Evolutionary conservation across 2,329 filamentous ascomycete species (phyloP).

Genomic region (Alternaria atra): DNA sequence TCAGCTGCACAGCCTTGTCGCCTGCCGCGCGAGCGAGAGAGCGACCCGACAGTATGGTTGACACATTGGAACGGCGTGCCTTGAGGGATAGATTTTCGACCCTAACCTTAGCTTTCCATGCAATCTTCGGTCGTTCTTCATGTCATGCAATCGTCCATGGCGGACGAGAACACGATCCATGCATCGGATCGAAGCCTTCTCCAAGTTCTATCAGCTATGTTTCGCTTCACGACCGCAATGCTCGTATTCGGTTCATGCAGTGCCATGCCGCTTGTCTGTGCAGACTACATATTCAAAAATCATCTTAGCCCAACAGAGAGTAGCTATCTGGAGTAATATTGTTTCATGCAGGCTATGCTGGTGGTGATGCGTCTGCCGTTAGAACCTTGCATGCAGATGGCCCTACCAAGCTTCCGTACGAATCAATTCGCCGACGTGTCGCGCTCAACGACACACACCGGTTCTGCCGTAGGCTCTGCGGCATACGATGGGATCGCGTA

Average conservation of each 20-base stretch:
- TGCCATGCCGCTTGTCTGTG: slow-evolving; percentile 22
- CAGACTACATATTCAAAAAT: slow-evolving; percentile 21
- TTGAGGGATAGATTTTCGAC: neutral
- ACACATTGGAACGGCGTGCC: neutral
- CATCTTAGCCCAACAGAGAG: slow-evolving; percentile 19
- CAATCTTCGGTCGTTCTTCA: slow-evolving; percentile 6
- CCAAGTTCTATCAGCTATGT: slow-evolving; percentile 10
- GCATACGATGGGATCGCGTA: slow-evolving; percentile 28
- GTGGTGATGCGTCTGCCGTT: slow-evolving; percentile 43
- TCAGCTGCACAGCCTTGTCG: slow-evolving; percentile 19
- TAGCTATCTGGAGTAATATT: slow-evolving; percentile 34
- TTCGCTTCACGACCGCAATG: slow-evolving; percentile 12
- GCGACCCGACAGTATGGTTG: slow-evolving; percentile 25
- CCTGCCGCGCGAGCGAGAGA: slow-evolving; percentile 24
- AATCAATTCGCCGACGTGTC: slow-evolving; percentile 42
- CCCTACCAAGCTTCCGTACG: slow-evolving; percentile 26
- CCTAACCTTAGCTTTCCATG: slow-evolving; percentile 2
- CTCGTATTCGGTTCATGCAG: slow-evolving; percentile 35
- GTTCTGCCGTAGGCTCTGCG: slow-evolving; percentile 30
- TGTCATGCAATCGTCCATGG: slow-evolving; percentile 3
- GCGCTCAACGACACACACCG: slow-evolving; percentile 29
- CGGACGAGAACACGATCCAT: slow-evolving; percentile 7
- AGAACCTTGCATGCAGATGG: slow-evolving; percentile 36
- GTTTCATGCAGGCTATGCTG: slow-evolving; percentile 37
- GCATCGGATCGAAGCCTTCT: slow-evolving; percentile 9